phyloP scores from a whole-genome alignment of 176 grass and related monocot species.

The Elaeis guineensis region DNA sequence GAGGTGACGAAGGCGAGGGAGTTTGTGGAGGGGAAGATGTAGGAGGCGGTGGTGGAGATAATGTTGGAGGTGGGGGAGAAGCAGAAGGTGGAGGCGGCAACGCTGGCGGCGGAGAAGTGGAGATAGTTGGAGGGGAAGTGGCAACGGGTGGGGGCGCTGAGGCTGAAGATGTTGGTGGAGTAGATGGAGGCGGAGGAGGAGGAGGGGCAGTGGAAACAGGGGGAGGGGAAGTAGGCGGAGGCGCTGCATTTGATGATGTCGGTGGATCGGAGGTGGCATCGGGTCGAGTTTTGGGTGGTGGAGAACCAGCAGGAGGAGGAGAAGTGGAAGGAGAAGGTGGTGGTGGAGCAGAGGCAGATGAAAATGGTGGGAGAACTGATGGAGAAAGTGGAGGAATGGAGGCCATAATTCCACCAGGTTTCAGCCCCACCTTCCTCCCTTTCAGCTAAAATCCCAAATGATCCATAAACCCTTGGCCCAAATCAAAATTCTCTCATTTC shows the following conservation, averaged over 20 bases:
- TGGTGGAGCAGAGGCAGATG: background rate
- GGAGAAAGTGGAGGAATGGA: background rate
- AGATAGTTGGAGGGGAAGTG: slow-evolving; percentile 7
- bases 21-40: too few relatives aligned
- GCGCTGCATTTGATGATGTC: background rate
- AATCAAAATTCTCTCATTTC: too few relatives aligned
- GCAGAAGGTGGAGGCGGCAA: slow-evolving; percentile 12
- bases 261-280: background rate
- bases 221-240: background rate
- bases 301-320: background rate
- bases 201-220: background rate
- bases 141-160: slow-evolving; percentile 10
- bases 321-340: background rate
- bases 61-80: slow-evolving; percentile 5
- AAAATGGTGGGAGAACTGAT: background rate
- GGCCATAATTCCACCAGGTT: background rate
- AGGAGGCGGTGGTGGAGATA: slow-evolving; percentile 14
- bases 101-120: slow-evolving; percentile 1
- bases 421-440: background rate
- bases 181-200: background rate
- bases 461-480: too few relatives aligned
- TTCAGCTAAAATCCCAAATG: background rate
- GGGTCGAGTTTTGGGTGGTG: background rate
- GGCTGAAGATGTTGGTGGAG: background rate
- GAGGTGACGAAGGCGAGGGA: background rate